These are phyloP conservation scores for Tetracladium maxilliforme DNA, from an alignment of 2,329 filamentous ascomycete genomes.

Conservation along the genomic window DNA sequence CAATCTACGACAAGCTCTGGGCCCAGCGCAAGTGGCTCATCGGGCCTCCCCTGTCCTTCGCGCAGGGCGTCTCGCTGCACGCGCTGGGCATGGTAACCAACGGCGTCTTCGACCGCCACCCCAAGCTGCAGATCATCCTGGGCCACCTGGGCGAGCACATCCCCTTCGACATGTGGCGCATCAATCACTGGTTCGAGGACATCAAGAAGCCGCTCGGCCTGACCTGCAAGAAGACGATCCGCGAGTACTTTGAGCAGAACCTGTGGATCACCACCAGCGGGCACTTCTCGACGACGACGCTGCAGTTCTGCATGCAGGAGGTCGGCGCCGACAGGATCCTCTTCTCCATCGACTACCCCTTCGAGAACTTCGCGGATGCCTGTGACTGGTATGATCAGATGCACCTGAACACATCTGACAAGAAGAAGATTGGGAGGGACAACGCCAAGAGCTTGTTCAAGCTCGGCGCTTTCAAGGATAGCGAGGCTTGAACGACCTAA, in stretches of 20 bases:
- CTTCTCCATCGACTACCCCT: constrained; percentile 39
- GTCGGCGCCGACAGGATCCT: constrained; percentile 32
- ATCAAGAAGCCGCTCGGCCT: constrained; percentile 23
- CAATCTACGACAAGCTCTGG: constrained; percentile 41
- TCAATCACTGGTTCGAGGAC: constrained; percentile 40
- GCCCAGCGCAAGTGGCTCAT: constrained; percentile 42
- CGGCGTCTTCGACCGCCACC: constrained; percentile 32
- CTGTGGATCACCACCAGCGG: constrained; percentile 42
- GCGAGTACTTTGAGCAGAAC: constrained; percentile 37
- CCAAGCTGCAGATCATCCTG: constrained; percentile 27
- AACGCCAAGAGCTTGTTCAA: constrained; percentile 28
- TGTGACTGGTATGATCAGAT: constrained; percentile 25
- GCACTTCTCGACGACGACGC: constrained; percentile 35
- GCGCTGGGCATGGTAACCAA: constrained; percentile 33
- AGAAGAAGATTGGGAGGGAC: constrained; percentile 25
- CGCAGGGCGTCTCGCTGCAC: constrained; percentile 43
- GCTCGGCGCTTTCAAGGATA: constrained; percentile 5
- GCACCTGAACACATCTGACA: constrained; percentile 19
- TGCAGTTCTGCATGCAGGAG: constrained; percentile 32
- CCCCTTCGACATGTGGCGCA: constrained; percentile 32
- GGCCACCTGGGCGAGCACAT: constrained; percentile 33
- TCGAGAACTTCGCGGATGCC: constrained; percentile 25
- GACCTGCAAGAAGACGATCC: constrained; percentile 26
- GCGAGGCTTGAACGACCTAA: no score
- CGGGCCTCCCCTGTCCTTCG: constrained; percentile 42